Evolutionary conservation across 371 early-diverging fungal species (phyloP).

Genomic region (Dinochytrium kinnereticum): DNA sequence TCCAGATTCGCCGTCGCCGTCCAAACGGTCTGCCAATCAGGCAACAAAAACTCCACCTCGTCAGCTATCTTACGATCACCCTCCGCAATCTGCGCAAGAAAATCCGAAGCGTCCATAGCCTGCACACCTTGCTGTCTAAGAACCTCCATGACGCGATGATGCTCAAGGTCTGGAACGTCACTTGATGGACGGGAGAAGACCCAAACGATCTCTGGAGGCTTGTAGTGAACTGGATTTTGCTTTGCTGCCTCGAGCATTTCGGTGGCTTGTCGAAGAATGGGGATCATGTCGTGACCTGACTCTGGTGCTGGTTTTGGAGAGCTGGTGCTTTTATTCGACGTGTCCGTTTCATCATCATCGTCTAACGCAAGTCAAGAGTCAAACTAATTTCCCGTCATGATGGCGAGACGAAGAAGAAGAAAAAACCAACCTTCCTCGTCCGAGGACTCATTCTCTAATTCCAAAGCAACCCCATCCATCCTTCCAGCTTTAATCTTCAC

Average conservation of each 20-base stretch:
- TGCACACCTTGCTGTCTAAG: background rate
- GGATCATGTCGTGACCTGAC: background rate
- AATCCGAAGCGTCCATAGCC: background rate
- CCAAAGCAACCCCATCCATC: background rate
- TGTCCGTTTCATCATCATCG: too few species aligned
- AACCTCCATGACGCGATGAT: background rate
- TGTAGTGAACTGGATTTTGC: conserved; percentile 5
- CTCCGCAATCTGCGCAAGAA: background rate
- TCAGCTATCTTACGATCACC: background rate
- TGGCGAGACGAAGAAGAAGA: too few species aligned
- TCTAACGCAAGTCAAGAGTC: too few species aligned
- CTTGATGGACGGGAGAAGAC: background rate
- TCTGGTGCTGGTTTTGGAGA: background rate
- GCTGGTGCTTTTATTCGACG: too few species aligned
- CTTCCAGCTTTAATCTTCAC: conserved; percentile 11
- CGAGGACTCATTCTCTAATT: background rate
- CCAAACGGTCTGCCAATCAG: background rate
- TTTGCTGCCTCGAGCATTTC: background rate
- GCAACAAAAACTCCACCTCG: background rate
- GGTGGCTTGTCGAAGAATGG: background rate
- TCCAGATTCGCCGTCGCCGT: conserved; percentile 3
- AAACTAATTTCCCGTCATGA: too few species aligned
- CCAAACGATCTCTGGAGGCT: background rate
- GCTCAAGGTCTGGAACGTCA: background rate
- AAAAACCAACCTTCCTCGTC: too few species aligned